phyloP scores from a whole-genome alignment of 495 filamentous ascomycete genomes.

The Wilcoxina mikolae region DNA sequence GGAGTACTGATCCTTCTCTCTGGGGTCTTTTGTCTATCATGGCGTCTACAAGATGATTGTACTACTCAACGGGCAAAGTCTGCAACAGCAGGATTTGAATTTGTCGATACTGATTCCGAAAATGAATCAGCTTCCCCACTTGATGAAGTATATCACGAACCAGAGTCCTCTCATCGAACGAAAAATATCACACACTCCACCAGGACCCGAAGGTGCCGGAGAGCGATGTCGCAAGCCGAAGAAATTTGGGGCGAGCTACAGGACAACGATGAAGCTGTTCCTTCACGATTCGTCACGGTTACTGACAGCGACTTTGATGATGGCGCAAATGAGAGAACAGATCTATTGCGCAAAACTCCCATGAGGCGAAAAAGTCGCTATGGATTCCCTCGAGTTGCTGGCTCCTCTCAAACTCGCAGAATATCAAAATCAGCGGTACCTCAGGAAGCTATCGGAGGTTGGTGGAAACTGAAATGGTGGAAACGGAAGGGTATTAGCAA shows the following conservation, averaged over 20 bases:
- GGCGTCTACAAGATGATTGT: constrained; percentile 64
- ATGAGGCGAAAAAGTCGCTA: constrained; percentile 10
- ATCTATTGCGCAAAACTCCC: constrained; percentile 9
- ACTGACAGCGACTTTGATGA: constrained; percentile 4
- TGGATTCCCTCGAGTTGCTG: constrained; percentile 9
- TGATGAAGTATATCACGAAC: constrained; percentile 38
- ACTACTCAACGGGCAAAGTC: background rate
- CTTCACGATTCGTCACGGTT: constrained; percentile 16
- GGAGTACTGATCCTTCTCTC: constrained; percentile 73
- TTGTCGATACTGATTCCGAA: constrained; percentile 49
- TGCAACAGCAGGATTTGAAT: constrained; percentile 39
- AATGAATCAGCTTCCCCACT: too few relatives aligned
- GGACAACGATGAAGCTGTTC: constrained; percentile 32
- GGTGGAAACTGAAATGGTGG: constrained; percentile 34
- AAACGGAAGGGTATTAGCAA: too few relatives aligned
- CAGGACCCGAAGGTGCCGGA: constrained; percentile 23
- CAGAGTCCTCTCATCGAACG: constrained; percentile 13
- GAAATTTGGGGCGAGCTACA: constrained; percentile 56
- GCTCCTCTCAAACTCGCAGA: too few relatives aligned
- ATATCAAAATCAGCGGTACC: constrained; percentile 3
- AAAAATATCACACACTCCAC: background rate
- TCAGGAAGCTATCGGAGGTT: constrained; percentile 29
- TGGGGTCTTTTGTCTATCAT: constrained; percentile 84
- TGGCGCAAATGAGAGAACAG: constrained; percentile 12
- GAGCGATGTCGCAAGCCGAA: constrained; percentile 36